Evolutionary conservation across 768 basidiomycete genomes (phyloP), one percentile per base, ranked within the genome.

Genomic region (Mrakia frigida): DNA sequence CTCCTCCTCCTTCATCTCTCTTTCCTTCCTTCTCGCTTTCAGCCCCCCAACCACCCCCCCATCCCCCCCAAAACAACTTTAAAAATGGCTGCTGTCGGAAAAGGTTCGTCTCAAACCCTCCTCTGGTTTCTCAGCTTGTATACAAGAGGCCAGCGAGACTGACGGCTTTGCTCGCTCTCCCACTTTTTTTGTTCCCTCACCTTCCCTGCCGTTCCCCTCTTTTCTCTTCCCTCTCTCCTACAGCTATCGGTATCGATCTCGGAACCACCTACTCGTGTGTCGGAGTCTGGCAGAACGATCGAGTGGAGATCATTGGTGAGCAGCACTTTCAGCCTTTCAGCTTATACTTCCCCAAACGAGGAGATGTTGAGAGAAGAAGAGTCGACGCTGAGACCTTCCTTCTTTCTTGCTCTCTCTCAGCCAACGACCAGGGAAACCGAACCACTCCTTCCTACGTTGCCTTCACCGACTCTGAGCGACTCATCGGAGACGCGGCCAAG

Each of bases 401-500:
- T 46, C n/a, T 21, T 37, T 75, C 65, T 71, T 25, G 37, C 52
- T 50, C 33, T 63, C 53, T 46, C 25, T 35, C 81, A 76, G 84
- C 84, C 82, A 85, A 85, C 83, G 84, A 84, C 80, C 83, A 89
- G 81, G 88, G 88, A 79, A 87, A 96, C 87, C 91, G 94, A 76
- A 96, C 94, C 13, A 96, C 94, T 10, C 94, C 94, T 23, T 96
- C 94, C 11, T 96, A 95, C 84, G 94, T 97, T 85, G 90, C 94
- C 70, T 96, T 96, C 87, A 69, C 75, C 50, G 74, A 76, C 74
- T 60, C 67, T 63, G 96, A 98, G 88, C 94, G 96, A 87, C 88
- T 98, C 80, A 98, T 98, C 83, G 96, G 95, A 82, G 96, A 98
- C 88, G 96, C 96, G 80, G 96, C 96, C 79, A 98, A 98, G 87